These are phyloP conservation scores for Tetracladium setigerum DNA, from an alignment of 495 filamentous ascomycete genomes.

Conservation along the genomic window DNA sequence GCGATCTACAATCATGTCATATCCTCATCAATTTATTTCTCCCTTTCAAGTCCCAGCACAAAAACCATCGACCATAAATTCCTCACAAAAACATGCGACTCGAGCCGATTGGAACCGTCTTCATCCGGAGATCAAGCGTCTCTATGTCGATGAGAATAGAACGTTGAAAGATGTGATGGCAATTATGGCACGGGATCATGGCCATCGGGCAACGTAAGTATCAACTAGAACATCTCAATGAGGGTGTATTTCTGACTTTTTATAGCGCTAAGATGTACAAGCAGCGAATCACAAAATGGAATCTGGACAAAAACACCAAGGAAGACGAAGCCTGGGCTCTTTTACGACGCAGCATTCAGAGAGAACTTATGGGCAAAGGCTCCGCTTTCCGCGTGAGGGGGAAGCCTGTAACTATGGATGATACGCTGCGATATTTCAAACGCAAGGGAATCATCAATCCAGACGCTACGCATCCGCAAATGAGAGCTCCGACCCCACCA, in stretches of 20 bases:
- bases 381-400: slow-evolving; percentile 28
- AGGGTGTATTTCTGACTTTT: too few species aligned
- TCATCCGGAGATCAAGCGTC: neutral
- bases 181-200: neutral
- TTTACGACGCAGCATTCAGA: slow-evolving; percentile 25
- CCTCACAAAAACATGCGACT: too few species aligned
- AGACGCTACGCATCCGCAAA: neutral
- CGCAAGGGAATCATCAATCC: slow-evolving; percentile 13
- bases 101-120: neutral
- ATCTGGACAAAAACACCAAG: slow-evolving; percentile 36
- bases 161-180: neutral
- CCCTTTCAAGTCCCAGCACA: too few species aligned
- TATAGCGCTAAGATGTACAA: slow-evolving; percentile 36
- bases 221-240: too few species aligned
- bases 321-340: slow-evolving; percentile 29
- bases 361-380: slow-evolving; percentile 24
- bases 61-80: too few species aligned
- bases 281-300: slow-evolving; percentile 35
- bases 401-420: slow-evolving; percentile 25
- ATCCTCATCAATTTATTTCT: too few species aligned
- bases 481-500: neutral
- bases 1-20: too few species aligned
- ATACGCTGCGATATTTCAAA: slow-evolving; percentile 28
- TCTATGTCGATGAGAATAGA: neutral
- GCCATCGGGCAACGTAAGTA: neutral